Conservation (phyloP, 202 grass and related monocot species). For the Hordeum pubiflorum region DNA sequence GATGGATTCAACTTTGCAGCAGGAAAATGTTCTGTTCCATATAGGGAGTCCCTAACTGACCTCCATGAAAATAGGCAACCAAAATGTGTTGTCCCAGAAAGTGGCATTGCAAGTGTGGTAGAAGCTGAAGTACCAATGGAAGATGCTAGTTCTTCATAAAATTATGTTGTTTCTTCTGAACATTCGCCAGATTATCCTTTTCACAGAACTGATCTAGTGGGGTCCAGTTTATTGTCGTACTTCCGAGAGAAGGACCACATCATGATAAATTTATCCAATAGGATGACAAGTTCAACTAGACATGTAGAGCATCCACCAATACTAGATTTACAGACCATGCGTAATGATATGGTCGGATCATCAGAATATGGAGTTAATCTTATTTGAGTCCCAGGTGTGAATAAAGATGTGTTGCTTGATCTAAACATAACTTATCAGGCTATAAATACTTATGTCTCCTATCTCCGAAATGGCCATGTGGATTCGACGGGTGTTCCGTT, state of each 20-base stretch:
- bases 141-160: conserved; percentile 59
- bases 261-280: too few species aligned
- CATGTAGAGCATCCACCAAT: conserved; percentile 45
- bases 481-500: conserved; percentile 22
- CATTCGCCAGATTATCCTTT: conserved; percentile 42
- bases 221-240: conserved; percentile 38
- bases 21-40: conserved; percentile 28
- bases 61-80: conserved; percentile 41
- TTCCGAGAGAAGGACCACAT: conserved; percentile 26
- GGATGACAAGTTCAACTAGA: conserved; percentile 34
- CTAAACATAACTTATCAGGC: conserved; percentile 26
- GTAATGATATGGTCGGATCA: too few species aligned
- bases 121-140: conserved; percentile 51
- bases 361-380: too few species aligned
- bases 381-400: conserved; percentile 27
- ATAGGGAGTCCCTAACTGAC: neutral
- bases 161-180: conserved; percentile 53
- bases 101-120: neutral
- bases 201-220: conserved; percentile 29
- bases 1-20: conserved; percentile 14
- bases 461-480: conserved; percentile 37
- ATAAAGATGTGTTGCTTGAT: conserved; percentile 16
- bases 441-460: conserved; percentile 31
- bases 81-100: conserved; percentile 22
- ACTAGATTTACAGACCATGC: conserved; percentile 35